These are phyloP conservation scores for Fusarium udum DNA, from an alignment of 2,329 filamentous ascomycete species.

Conservation along the genomic window DNA sequence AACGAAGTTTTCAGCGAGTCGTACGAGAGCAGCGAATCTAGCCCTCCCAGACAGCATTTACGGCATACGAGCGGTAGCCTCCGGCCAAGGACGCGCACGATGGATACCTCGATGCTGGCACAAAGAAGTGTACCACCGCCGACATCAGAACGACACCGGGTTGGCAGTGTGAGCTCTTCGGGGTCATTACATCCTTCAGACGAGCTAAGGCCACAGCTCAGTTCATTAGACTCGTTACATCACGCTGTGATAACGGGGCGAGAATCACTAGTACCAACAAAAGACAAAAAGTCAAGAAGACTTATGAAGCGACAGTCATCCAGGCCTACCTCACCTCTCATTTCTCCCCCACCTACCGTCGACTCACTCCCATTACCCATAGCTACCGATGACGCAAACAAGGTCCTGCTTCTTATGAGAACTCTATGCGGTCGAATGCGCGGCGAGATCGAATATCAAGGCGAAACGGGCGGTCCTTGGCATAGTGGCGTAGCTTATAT, in stretches of 20 bases:
- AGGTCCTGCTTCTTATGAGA: constrained; percentile 79
- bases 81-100: constrained; percentile 66
- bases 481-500: constrained; percentile 78
- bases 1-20: constrained; percentile 64
- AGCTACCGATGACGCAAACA: constrained; percentile 74
- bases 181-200: constrained; percentile 63
- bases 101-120: constrained; percentile 64
- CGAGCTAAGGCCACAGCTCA: constrained; percentile 55
- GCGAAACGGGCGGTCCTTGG: constrained; percentile 70
- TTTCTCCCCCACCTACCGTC: constrained; percentile 64
- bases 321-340: constrained; percentile 66
- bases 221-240: constrained; percentile 54
- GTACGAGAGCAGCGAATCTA: constrained; percentile 57
- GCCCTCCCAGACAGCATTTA: constrained; percentile 47
- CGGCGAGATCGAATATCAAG: constrained; percentile 78
- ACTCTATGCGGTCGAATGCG: constrained; percentile 81
- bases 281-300: constrained; percentile 59
- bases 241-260: constrained; percentile 50
- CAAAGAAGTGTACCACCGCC: constrained; percentile 52
- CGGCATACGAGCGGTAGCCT: constrained; percentile 49
- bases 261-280: constrained; percentile 48
- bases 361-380: constrained; percentile 69
- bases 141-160: constrained; percentile 66
- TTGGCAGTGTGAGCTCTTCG: constrained; percentile 76
- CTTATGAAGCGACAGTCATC: constrained; percentile 65